Evolutionary conservation across 441 rosid species (phyloP).

Genomic region (Corymbia calophylla): DNA sequence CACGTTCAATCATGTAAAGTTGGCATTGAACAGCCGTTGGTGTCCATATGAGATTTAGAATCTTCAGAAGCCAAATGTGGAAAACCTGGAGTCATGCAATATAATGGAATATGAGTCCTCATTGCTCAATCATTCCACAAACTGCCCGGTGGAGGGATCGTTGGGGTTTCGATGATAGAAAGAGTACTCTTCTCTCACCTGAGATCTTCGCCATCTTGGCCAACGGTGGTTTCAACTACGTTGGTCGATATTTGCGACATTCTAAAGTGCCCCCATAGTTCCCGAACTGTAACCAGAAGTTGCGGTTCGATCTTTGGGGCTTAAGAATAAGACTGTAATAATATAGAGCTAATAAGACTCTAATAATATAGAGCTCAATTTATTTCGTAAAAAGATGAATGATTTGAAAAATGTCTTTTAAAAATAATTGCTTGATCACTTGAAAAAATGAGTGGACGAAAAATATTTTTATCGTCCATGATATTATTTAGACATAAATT

Average conservation of each 20-base stretch:
- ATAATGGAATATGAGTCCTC: not conserved
- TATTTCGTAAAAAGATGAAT: too few species aligned
- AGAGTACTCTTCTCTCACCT: not conserved
- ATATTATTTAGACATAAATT: too few species aligned
- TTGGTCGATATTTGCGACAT: not conserved
- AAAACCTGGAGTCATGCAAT: not conserved
- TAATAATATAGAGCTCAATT: fast-evolving
- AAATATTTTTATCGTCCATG: fast-evolving
- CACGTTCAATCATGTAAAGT: not conserved
- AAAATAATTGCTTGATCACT: not conserved
- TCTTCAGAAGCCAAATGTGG: not conserved
- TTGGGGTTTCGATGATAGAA: fast-evolving
- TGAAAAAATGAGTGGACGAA: fast-evolving
- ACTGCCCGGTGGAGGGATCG: not conserved
- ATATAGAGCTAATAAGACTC: not conserved
- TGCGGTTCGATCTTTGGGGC: not conserved
- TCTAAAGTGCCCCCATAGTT: not conserved
- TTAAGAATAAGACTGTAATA: not conserved
- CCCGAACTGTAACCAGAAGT: not conserved
- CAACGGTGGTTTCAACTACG: not conserved
- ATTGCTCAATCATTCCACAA: not conserved
- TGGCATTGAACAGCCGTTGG: not conserved
- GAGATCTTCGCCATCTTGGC: not conserved
- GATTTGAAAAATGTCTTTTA: not conserved
- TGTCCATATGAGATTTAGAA: not conserved